Conservation (phyloP, 352 stramenopile genomes). For the Thalassiosira exigua region DNA sequence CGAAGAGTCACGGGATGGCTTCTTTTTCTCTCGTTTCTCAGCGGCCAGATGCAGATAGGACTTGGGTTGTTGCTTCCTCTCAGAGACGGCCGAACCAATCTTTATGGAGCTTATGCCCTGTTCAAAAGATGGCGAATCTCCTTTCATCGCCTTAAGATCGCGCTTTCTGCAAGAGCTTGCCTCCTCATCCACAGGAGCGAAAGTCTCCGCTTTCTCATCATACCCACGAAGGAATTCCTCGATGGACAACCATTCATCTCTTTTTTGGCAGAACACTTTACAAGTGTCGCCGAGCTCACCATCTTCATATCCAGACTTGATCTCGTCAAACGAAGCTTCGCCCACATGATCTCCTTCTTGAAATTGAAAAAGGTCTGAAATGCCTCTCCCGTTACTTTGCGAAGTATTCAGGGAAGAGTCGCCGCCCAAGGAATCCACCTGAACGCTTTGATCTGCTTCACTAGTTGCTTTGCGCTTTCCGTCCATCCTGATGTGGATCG, state of each 20-base stretch:
- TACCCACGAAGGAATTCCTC: conserved; percentile 45
- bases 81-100: neutral
- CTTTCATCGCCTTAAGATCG: conserved; percentile 48
- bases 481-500: conserved; percentile 47
- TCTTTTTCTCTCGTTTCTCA: conserved; percentile 77
- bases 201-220: neutral
- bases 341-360: conserved; percentile 74
- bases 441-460: neutral
- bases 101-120: neutral
- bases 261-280: conserved; percentile 60
- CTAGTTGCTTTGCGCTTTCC: conserved; percentile 23
- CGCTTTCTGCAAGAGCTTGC: conserved; percentile 45
- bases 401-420: neutral
- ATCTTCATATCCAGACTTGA: conserved; percentile 74
- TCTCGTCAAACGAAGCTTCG: conserved; percentile 73
- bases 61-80: conserved; percentile 12
- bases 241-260: conserved; percentile 71
- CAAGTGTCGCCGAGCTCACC: conserved; percentile 74
- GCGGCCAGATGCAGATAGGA: conserved; percentile 26
- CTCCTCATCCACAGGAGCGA: conserved; percentile 9
- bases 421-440: neutral
- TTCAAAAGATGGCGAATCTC: conserved; percentile 34
- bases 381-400: neutral
- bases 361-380: conserved; percentile 56
- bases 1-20: conserved; percentile 69